Base-by-base conservation (phyloP, 225 moss, liverwort and hornwort species). In the Physcomitrium patens region DNA sequence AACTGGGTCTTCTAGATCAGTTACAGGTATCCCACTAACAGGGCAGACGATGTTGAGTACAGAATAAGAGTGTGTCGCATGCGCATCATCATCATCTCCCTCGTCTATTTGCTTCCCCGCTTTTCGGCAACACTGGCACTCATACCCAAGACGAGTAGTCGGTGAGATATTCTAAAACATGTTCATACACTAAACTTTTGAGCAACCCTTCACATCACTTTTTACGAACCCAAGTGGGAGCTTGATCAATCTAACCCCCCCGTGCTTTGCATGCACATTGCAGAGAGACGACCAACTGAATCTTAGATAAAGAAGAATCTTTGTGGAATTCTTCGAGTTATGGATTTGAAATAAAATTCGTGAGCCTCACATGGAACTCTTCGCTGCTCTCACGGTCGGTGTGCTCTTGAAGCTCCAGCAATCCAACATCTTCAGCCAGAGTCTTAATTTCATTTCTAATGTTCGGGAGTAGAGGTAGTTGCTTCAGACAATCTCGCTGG, bases 21-120 rank as follows among this genome's bases (percentile, higher is more conserved):
- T 77, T 10, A 85, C 77, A 19, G 77, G 79, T 10, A 85, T 78
- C 2, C 82, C 69, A 0, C 84, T 87, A 0, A 85, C 0, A 49
- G 87, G 87, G 12, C 87, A 87, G 57, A 85, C 77, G 19, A 87
- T 60, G 57, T 87, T 85, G 14, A 84, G 44, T 24, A 77, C 12
- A 0, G 77, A 84, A 44, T 85, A 85, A 9, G 77, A 77, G 17
- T 79, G 64, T 0, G 74, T 80, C 73, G 85, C 71, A 0, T 79
- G 71, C 12, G 77, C 65, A 66, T 85, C 77, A 67, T 10, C 72
- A 0, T 79, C 68, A 0, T 75, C 71, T 17, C 41, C 79, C 7
- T 82, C 69, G 3, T 82, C 79, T 72, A 77, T 80, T 60, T 85
- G 44, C 27, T 87, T 87, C 53, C 84, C 74, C 66, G 70, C 63